phyloP scores from a whole-genome alignment of 2,329 filamentous ascomycete species.

The Penicillium italicum region DNA sequence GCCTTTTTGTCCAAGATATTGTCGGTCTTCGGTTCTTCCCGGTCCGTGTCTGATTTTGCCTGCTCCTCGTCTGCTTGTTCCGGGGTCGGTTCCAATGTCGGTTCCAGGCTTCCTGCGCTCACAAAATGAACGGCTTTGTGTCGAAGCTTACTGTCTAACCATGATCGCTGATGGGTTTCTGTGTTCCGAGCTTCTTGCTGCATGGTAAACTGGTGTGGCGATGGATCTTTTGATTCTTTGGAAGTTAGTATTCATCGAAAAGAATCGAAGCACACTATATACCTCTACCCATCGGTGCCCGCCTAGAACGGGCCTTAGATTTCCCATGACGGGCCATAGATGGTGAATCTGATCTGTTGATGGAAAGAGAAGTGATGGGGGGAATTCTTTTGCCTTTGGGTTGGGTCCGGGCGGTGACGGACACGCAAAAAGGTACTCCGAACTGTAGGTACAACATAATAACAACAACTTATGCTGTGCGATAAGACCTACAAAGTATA shows the following conservation, averaged over 20 bases:
- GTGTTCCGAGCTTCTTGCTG: slow-evolving; percentile 59
- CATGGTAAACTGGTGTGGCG: slow-evolving; percentile 43
- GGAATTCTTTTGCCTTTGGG: not conserved
- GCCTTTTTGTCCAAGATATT: slow-evolving; percentile 15
- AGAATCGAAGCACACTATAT: not conserved
- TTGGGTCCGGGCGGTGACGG: slow-evolving; percentile 5
- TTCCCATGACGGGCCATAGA: slow-evolving; percentile 28
- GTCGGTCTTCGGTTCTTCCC: slow-evolving; percentile 1
- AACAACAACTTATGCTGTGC: no score
- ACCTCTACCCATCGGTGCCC: slow-evolving; percentile 3
- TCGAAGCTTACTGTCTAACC: slow-evolving; percentile 51
- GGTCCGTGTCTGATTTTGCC: not conserved
- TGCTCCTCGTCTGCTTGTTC: slow-evolving; percentile 4
- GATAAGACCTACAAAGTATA: not conserved
- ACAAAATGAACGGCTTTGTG: slow-evolving; percentile 58
- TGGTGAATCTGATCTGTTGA: not conserved
- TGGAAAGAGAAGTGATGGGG: not conserved
- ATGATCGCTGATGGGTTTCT: slow-evolving; percentile 49
- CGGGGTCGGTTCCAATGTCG: slow-evolving; percentile 28
- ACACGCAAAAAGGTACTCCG: not conserved
- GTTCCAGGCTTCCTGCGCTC: slow-evolving; percentile 52
- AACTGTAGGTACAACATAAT: no score
- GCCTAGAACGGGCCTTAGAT: slow-evolving; percentile 20
- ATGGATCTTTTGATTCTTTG: slow-evolving; percentile 11
- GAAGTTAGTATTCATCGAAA: not conserved